phyloP scores from a whole-genome alignment of 2,329 filamentous ascomycete species.

The Cladophialophora immunda region DNA sequence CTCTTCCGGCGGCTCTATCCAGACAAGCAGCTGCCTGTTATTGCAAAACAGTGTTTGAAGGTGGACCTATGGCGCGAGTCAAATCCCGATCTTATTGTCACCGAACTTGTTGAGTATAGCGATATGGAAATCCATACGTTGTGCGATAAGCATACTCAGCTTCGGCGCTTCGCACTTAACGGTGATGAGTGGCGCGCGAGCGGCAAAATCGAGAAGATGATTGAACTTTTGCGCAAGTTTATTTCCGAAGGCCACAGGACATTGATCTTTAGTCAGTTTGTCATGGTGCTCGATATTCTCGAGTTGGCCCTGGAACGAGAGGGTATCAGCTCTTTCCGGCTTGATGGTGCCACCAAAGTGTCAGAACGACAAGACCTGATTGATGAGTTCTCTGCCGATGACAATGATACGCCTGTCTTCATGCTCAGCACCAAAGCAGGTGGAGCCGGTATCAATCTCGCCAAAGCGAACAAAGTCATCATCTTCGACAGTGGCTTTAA shows the following conservation, averaged over 20 bases:
- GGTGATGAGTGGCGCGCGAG: slow-evolving; percentile 73
- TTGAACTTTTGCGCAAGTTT: slow-evolving; percentile 76
- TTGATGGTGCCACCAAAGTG: slow-evolving; percentile 86
- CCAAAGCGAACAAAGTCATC: slow-evolving; percentile 94
- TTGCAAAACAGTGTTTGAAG: slow-evolving; percentile 78
- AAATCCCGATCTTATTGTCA: slow-evolving; percentile 61
- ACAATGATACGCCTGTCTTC: slow-evolving; percentile 84
- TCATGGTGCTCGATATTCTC: slow-evolving; percentile 88
- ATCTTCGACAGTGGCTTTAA: slow-evolving; percentile 99
- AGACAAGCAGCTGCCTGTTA: slow-evolving; percentile 76
- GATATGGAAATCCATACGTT: slow-evolving; percentile 70
- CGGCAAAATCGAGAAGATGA: slow-evolving; percentile 85
- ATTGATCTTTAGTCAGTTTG: slow-evolving; percentile 93
- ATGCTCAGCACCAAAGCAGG: slow-evolving; percentile 92
- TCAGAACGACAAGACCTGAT: slow-evolving; percentile 85
- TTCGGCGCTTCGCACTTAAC: slow-evolving; percentile 66
- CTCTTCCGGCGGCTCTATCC: slow-evolving; percentile 84
- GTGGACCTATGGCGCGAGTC: slow-evolving; percentile 65
- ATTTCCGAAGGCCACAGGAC: slow-evolving; percentile 83
- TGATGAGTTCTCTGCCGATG: slow-evolving; percentile 77
- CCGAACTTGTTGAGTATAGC: slow-evolving; percentile 63
- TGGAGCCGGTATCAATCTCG: slow-evolving; percentile 96
- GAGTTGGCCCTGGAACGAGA: slow-evolving; percentile 79
- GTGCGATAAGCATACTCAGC: slow-evolving; percentile 61
- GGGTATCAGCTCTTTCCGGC: slow-evolving; percentile 78